A percentile compares a stretch with the other conserved stretches of the same genome.
Evolutionary conservation across 1,139 yeast species (phyloP).

Genomic region (Blastobotrys buckinghamii): DNA sequence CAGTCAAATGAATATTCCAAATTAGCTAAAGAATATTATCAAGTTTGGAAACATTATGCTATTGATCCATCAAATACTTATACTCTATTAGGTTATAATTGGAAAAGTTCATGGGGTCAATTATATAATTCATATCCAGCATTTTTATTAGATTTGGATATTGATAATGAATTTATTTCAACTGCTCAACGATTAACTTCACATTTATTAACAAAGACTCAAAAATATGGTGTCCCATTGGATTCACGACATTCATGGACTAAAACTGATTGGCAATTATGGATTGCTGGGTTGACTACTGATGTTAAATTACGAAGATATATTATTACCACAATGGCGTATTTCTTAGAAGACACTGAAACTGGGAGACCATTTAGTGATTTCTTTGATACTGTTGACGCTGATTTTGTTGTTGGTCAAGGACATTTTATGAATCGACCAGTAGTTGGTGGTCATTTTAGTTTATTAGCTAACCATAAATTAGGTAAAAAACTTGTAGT

Average conservation of each 20-base stretch:
- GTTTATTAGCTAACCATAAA: constrained; percentile 1
- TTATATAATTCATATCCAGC: constrained; percentile 11
- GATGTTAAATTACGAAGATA: not conserved
- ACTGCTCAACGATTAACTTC: not conserved
- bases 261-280: constrained; percentile 11
- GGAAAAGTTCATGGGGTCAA: constrained; percentile 8
- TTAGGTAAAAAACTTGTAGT: not conserved
- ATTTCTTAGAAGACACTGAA: constrained; percentile 3
- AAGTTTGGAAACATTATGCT: constrained; percentile 1
- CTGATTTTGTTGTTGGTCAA: not conserved
- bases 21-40: not conserved
- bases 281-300: constrained; percentile 7
- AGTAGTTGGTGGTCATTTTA: constrained; percentile 11
- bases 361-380: constrained; percentile 7
- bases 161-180: not conserved
- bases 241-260: constrained; percentile 10
- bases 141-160: constrained; percentile 6
- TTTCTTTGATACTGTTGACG: constrained; percentile 3
- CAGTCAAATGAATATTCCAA: not conserved
- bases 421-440: constrained; percentile 3
- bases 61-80: constrained; percentile 5
- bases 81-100: constrained; percentile 8
- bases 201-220: not conserved
- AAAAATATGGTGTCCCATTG: constrained; percentile 10
- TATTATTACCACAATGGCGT: constrained; percentile 8